These are phyloP conservation scores for Cudoniella acicularis DNA, from an alignment of 495 filamentous ascomycete species.

Conservation along the genomic window DNA sequence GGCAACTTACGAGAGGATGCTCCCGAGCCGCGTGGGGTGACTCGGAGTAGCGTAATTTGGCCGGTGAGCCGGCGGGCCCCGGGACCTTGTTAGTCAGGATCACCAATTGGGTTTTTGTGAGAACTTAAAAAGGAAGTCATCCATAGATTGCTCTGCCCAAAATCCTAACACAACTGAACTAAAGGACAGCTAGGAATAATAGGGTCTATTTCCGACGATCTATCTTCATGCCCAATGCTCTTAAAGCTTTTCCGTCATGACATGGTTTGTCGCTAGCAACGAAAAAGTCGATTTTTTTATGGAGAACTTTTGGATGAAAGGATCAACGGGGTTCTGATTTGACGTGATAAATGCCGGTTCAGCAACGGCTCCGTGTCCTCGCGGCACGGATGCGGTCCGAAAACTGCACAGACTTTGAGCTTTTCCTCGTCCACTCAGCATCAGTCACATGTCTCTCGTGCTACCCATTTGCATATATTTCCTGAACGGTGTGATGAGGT, in stretches of 20 bases:
- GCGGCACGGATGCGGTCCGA: background rate
- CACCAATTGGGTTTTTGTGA: background rate
- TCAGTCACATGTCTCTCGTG: background rate
- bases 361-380: background rate
- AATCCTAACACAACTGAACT: no score
- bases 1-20: background rate
- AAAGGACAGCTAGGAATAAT: no score
- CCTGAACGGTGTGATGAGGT: background rate
- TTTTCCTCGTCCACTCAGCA: background rate
- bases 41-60: background rate
- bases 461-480: background rate
- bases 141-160: background rate
- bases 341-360: background rate
- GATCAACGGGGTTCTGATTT: background rate
- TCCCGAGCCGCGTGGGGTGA: background rate
- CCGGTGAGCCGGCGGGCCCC: background rate
- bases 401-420: background rate
- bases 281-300: no score
- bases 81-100: background rate
- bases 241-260: no score
- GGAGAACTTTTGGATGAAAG: background rate
- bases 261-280: no score
- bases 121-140: background rate
- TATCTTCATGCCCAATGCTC: no score
- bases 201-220: no score